These are phyloP conservation scores for Crithidia acanthocephali DNA, from an alignment of 208 protist species.

Conservation along the genomic window DNA sequence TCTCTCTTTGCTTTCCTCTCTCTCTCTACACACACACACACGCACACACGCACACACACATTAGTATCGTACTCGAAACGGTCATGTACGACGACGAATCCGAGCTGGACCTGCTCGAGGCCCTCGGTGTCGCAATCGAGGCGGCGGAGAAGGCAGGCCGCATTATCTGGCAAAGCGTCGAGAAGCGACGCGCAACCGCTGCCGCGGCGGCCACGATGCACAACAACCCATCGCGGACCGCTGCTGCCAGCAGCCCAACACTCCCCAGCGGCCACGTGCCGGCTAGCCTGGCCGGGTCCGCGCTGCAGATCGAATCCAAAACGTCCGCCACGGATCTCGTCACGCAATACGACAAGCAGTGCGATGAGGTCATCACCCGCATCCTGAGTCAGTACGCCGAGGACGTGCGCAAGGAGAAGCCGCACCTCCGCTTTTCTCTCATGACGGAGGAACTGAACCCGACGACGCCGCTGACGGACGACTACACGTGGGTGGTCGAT, in stretches of 20 bases:
- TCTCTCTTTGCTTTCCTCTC: not conserved
- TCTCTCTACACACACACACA: not conserved
- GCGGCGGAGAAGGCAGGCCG: slow-evolving; percentile 45
- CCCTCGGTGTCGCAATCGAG: slow-evolving; percentile 52
- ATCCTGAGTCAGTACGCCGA: slow-evolving; percentile 37
- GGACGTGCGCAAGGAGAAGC: slow-evolving; percentile 39
- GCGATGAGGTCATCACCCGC: slow-evolving; percentile 45
- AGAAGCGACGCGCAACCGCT: slow-evolving; percentile 28
- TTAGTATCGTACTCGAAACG: not conserved
- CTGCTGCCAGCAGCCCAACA: no score
- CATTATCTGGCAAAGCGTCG: slow-evolving; percentile 51
- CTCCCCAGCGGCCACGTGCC: no score
- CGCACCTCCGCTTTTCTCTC: slow-evolving; percentile 42
- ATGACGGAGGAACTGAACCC: slow-evolving; percentile 56
- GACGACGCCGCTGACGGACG: slow-evolving; percentile 43
- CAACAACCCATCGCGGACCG: no score
- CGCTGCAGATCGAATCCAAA: slow-evolving; percentile 36
- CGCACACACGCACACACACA: not conserved
- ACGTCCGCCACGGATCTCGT: slow-evolving; percentile 48
- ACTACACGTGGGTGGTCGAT: slow-evolving; percentile 79
- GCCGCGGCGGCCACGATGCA: slow-evolving; percentile 20
- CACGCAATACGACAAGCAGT: slow-evolving; percentile 55
- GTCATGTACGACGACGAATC: slow-evolving; percentile 11
- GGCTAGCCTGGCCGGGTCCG: no score
- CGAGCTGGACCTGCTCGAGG: slow-evolving; percentile 46